Evolutionary conservation across 306 rosid genomes (phyloP).

Genomic region (Cicer judaicum): DNA sequence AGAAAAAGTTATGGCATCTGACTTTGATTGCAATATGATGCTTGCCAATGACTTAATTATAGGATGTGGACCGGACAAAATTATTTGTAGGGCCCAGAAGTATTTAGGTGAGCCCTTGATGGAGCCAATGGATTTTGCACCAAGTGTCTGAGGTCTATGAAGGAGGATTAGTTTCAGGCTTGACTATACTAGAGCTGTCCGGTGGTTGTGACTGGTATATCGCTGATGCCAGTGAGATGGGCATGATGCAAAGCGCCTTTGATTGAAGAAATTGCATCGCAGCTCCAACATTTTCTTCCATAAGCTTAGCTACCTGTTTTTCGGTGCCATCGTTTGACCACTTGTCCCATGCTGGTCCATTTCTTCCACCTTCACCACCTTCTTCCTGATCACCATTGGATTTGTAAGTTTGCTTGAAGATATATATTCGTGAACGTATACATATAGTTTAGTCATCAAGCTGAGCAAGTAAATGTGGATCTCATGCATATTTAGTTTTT

Average conservation of each 20-base stretch:
- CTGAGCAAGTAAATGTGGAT: neutral
- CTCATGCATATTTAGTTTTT: neutral
- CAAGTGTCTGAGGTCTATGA: conserved; percentile 54
- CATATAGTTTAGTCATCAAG: neutral
- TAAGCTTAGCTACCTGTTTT: conserved; percentile 87
- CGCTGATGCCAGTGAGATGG: conserved; percentile 89
- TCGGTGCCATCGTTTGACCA: conserved; percentile 95
- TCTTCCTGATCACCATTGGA: conserved; percentile 65
- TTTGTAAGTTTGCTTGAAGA: conserved; percentile 12
- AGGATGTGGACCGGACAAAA: conserved; percentile 66
- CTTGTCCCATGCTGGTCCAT: conserved; percentile 93
- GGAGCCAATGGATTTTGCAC: conserved; percentile 48
- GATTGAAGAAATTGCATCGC: conserved; percentile 98
- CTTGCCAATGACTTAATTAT: conserved; percentile 54
- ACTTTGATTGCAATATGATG: conserved; percentile 92
- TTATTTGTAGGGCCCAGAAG: conserved; percentile 60
- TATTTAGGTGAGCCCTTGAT: conserved; percentile 52
- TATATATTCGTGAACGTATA: neutral
- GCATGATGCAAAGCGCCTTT: conserved; percentile 97
- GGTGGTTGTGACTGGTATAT: conserved; percentile 92
- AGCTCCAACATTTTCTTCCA: conserved; percentile 95
- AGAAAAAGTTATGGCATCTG: conserved; percentile 77
- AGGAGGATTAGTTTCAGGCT: conserved; percentile 89
- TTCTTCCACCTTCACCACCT: conserved; percentile 80
- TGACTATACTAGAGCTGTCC: conserved; percentile 75